Evolutionary conservation across 2,329 filamentous ascomycete genomes (phyloP).

Genomic region (Colletotrichum cordylinicola): DNA sequence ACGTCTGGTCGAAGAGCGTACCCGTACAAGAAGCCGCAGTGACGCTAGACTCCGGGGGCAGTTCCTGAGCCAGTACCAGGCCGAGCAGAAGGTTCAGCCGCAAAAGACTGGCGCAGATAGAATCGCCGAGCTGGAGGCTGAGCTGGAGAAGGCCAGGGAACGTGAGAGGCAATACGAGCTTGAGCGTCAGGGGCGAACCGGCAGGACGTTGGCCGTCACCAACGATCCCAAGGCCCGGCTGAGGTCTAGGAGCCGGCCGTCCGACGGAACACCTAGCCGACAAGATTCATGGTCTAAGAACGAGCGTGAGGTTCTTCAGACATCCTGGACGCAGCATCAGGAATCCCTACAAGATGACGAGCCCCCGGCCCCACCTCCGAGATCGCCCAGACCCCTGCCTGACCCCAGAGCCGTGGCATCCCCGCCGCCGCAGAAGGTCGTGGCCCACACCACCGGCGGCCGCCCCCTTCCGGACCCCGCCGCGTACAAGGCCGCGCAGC

Average conservation of each 20-base stretch:
- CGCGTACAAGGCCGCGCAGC: slow-evolving; percentile 29
- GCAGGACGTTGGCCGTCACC: neutral
- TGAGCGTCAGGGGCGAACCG: slow-evolving; percentile 57
- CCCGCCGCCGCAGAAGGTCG: slow-evolving; percentile 33
- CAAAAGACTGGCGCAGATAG: slow-evolving; percentile 30
- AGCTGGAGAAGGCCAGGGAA: slow-evolving; percentile 67
- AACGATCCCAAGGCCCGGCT: slow-evolving; percentile 35
- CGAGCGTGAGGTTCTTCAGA: slow-evolving; percentile 68
- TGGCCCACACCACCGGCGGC: slow-evolving; percentile 43
- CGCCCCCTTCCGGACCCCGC: slow-evolving; percentile 62
- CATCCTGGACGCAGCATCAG: slow-evolving; percentile 54
- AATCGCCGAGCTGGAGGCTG: slow-evolving; percentile 72
- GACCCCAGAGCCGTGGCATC: slow-evolving; percentile 37
- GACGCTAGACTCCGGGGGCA: slow-evolving; percentile 80
- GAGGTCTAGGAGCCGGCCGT: slow-evolving; percentile 30
- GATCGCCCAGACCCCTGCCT: slow-evolving; percentile 45
- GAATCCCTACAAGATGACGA: slow-evolving; percentile 32
- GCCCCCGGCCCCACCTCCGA: slow-evolving; percentile 29
- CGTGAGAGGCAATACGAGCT: slow-evolving; percentile 68
- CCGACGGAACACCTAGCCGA: slow-evolving; percentile 48
- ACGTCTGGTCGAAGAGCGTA: slow-evolving; percentile 70
- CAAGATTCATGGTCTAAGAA: slow-evolving; percentile 69
- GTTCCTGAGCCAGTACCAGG: slow-evolving; percentile 85
- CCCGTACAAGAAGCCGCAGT: slow-evolving; percentile 61
- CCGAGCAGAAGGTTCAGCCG: slow-evolving; percentile 59